Percentiles rank a stretch among this genome's conserved stretches.
phyloP scores from a whole-genome alignment of 352 stramenopile species.

The Thalassiosira hispida region DNA sequence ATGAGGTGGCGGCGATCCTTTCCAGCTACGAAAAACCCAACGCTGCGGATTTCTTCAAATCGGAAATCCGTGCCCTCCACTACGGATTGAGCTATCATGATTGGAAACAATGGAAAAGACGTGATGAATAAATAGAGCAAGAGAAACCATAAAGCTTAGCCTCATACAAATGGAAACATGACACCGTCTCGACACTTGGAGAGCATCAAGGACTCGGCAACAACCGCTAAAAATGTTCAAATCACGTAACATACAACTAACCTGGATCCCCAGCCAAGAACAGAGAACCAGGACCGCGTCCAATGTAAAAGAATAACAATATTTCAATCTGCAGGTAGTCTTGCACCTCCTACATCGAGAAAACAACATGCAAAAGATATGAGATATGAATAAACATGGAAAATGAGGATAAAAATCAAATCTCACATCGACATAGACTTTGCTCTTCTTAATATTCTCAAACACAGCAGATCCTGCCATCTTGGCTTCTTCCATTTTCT shows the following conservation, averaged over 20 bases:
- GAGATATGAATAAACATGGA: too few relatives aligned
- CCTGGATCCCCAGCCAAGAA: conserved; percentile 79
- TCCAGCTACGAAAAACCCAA: conserved; percentile 56
- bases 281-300: conserved; percentile 45
- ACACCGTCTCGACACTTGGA: too few relatives aligned
- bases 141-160: too few relatives aligned
- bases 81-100: conserved; percentile 68
- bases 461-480: conserved; percentile 22
- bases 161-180: too few relatives aligned
- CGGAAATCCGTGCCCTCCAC: conserved; percentile 69
- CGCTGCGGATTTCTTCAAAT: conserved; percentile 76
- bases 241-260: too few relatives aligned
- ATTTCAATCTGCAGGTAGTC: conserved; percentile 72
- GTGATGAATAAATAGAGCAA: too few relatives aligned
- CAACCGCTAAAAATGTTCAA: too few relatives aligned
- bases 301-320: conserved; percentile 66
- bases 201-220: too few relatives aligned
- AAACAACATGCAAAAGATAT: too few relatives aligned
- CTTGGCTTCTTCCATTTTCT: conserved; percentile 17
- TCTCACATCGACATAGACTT: conserved; percentile 60
- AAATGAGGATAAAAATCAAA: too few relatives aligned
- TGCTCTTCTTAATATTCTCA: conserved; percentile 38
- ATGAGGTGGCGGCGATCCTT: conserved; percentile 44
- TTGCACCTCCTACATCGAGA: conserved; percentile 31
- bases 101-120: too few relatives aligned